Base-by-base conservation (phyloP, 345 rosid species). In the Cardamine resedifolia region DNA sequence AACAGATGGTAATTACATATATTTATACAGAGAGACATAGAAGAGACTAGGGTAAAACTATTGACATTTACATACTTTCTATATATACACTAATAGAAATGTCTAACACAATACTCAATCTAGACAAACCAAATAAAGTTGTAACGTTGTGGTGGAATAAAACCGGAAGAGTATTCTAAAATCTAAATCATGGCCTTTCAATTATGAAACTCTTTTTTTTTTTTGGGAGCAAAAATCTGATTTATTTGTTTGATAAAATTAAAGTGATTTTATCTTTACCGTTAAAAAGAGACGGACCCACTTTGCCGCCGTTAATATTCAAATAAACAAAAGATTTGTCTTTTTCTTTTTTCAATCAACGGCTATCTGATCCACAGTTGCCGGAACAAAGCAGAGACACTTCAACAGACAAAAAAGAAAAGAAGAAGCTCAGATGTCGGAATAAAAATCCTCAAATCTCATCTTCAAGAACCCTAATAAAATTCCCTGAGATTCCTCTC, bases 311-410 rank as follows among this genome's bases (percentile, higher is more conserved):
- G 80, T 71, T 4, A 41, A 50, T 1, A 30, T 77, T 65, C 41
- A 34, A 76, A 76, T 18, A 64, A 33, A 6, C 15, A 12, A 33
- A 75, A 63, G 45, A 34, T 3, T 26, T 45, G 58, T 12, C 65
- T 27, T 60, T 52, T 52, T 49, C 11, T n/a, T 21, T 30, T 62
- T 58, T 21, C 58, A 55, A 28, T 50, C 58, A 77, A 77, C 80
- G 80, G 80, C 76, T 77, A 10, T 76, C 39, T 76, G 33, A 64
- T 70, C 76, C 63, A 70, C 56, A 26, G 75, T 64, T 10, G 67
- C 53, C 30, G 52, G 68, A 59, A 34, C 14, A 59, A 62, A 62
- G 12, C 58, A 70, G 49, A 72, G 26, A 60, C 47, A 62, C 23
- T 16, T 34, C 26, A 28, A 18, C 41, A 21, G 5, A 27, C 6